A percentile compares a stretch with the other conserved stretches of the same genome.
These are phyloP conservation scores for Psilocybe cyanescens DNA, from an alignment of 768 basidiomycete species.

Conservation along the genomic window DNA sequence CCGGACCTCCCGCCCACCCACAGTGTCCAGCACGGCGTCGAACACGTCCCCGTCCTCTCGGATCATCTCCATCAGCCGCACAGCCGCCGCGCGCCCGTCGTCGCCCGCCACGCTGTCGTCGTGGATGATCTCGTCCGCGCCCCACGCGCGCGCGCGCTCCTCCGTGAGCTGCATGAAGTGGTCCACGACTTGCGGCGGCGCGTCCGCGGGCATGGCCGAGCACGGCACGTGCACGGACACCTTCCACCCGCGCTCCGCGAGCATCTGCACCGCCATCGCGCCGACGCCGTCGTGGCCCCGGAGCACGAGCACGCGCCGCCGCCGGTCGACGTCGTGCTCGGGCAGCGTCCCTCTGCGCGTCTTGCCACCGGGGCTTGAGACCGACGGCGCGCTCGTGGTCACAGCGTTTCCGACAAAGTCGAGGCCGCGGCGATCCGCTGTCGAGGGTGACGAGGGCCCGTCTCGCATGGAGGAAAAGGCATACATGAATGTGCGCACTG, in stretches of 20 bases:
- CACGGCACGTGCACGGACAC: slow-evolving; percentile 71
- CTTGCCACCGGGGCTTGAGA: background rate
- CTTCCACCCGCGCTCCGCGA: slow-evolving; percentile 68
- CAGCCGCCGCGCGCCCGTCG: slow-evolving; percentile 49
- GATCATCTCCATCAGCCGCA: slow-evolving; percentile 55
- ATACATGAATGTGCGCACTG: slow-evolving; percentile 68
- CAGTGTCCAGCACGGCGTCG: slow-evolving; percentile 82
- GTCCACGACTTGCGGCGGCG: slow-evolving; percentile 29
- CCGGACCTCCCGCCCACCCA: slow-evolving; percentile 82
- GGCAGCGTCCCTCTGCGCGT: background rate
- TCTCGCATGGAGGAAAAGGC: slow-evolving; percentile 39
- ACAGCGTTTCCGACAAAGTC: slow-evolving; percentile 5
- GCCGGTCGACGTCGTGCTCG: slow-evolving; percentile 19
- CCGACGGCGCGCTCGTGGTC: background rate
- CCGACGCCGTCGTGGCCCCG: slow-evolving; percentile 77
- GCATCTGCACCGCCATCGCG: slow-evolving; percentile 78
- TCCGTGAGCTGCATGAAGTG: slow-evolving; percentile 50
- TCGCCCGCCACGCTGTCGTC: slow-evolving; percentile 43
- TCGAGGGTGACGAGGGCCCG: background rate
- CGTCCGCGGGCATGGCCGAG: slow-evolving; percentile 28
- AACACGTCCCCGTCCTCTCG: slow-evolving; percentile 61
- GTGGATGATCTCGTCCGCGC: slow-evolving; percentile 79
- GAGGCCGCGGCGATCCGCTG: slow-evolving; percentile 1
- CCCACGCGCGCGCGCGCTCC: slow-evolving; percentile 64
- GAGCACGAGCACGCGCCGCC: slow-evolving; percentile 58